These are phyloP conservation scores for Malassezia sp. DNA, from an alignment of 1,284 basidiomycete species.

Conservation along the genomic window DNA sequence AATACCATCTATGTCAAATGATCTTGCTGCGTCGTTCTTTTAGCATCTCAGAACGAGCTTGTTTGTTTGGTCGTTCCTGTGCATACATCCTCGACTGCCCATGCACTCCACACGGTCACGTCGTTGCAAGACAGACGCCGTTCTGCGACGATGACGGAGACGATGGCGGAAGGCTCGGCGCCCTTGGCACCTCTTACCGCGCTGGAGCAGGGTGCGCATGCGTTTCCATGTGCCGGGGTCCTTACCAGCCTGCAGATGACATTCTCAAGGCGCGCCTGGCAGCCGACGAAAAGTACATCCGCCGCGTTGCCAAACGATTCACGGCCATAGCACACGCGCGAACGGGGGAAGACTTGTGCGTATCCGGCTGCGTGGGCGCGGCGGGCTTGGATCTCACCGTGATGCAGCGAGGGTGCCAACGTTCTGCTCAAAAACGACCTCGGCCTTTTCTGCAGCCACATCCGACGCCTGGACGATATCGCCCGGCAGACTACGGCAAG, in stretches of 20 bases:
- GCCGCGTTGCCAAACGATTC: conserved; percentile 13
- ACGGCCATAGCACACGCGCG: background rate
- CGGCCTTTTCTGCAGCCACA: background rate
- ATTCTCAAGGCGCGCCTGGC: conserved; percentile 9
- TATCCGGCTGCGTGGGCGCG: no score
- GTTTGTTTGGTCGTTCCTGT: background rate
- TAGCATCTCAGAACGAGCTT: no score
- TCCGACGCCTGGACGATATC: background rate
- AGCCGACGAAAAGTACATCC: conserved; percentile 14
- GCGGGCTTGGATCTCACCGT: background rate
- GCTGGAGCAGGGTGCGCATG: conserved; percentile 8
- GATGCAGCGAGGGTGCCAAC: background rate
- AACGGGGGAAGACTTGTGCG: conserved; percentile 6
- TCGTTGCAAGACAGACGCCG: no score
- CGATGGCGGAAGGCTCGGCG: background rate
- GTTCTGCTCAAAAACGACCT: conserved; percentile 7
- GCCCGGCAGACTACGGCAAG: background rate
- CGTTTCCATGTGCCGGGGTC: background rate
- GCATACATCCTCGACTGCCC: background rate
- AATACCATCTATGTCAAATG: conserved; percentile 10
- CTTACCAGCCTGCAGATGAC: conserved; percentile 5
- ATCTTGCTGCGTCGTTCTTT: no score
- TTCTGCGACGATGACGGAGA: background rate
- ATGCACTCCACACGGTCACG: conserved; percentile 5
- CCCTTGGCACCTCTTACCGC: background rate